Percentiles rank a stretch among this genome's conserved stretches.
These are phyloP conservation scores for Anaeramoeba flamelloides DNA, from an alignment of 78 protist genomes.

Conservation along the genomic window DNA sequence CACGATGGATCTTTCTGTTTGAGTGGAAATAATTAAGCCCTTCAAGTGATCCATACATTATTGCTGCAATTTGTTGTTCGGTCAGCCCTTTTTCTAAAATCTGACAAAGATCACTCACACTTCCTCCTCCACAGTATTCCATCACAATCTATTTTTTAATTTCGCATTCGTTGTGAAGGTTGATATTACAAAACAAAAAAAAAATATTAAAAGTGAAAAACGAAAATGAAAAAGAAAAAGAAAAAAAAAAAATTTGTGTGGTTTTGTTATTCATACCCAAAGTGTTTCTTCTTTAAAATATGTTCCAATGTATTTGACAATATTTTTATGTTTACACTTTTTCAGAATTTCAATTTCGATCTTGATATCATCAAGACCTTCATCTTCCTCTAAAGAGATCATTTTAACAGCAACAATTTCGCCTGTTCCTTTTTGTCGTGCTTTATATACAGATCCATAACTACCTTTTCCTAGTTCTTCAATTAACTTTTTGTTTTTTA, in stretches of 20 bases:
- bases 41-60: background rate
- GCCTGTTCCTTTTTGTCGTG: background rate
- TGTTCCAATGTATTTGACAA: conserved; percentile 40
- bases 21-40: background rate
- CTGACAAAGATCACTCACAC: background rate
- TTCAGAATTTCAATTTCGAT: conserved; percentile 46
- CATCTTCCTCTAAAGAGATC: conserved; percentile 20
- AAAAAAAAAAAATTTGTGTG: too few species aligned
- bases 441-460: background rate
- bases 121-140: background rate
- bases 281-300: conserved; percentile 36
- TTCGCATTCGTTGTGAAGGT: too few species aligned
- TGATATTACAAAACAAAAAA: too few species aligned
- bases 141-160: background rate
- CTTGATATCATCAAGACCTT: conserved; percentile 37
- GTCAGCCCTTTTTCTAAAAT: background rate
- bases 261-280: too few species aligned
- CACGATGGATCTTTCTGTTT: background rate
- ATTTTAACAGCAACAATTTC: background rate
- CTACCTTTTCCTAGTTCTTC: background rate
- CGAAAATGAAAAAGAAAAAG: too few species aligned
- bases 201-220: too few species aligned
- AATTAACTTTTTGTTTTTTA: too few species aligned
- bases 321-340: conserved; percentile 22
- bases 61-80: background rate